Base-by-base conservation (phyloP, 202 grass and related monocot species). In the Setaria italica region DNA sequence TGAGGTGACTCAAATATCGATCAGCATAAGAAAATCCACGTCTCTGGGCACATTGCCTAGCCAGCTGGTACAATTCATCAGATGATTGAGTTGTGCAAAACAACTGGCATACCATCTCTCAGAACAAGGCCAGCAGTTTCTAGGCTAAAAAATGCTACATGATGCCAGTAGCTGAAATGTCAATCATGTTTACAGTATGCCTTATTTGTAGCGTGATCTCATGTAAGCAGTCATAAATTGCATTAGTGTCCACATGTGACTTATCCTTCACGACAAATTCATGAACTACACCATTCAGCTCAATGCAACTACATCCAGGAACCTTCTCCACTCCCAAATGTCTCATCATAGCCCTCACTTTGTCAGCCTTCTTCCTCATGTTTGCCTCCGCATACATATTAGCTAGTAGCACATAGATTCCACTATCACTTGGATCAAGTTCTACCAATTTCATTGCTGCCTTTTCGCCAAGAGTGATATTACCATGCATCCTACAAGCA, bases 321-420 rank as follows among this genome's bases (percentile, higher is more conserved):
- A 76, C 84, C 57, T 97, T 94, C 64, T 82, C 89, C 42, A 97
- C 92, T 35, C 76, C 87, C 59, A 85, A 77, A 29, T 92, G 78
- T 77, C 88, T 88, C 90, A 94, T 97, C 90, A 97, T 83, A 39
- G 54, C 82, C 51, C 94, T 92, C 35, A 97, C 85, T 89, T 88
- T 85, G 53, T 87, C 88, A 57, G 88, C 92, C 74, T 92, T 91
- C 72, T 90, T 90, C 78, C 88, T 92, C 77, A 84, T 86, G 62
- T 86, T 86, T 16, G 90, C 90, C 55, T 94, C 80, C 11, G 84
- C 90, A 85, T 97, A 97, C 87, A 97, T 90, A 88, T 92, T 93
- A 25, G 94, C 91, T 50, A 97, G 77, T 32, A 97, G 57, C 45
- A 93, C 89, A 15, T 94, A 97, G 41, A 97, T 87, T 60, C 90